Evolutionary conservation across 208 protist species (phyloP).

Genomic region (Phytomonas francai): DNA sequence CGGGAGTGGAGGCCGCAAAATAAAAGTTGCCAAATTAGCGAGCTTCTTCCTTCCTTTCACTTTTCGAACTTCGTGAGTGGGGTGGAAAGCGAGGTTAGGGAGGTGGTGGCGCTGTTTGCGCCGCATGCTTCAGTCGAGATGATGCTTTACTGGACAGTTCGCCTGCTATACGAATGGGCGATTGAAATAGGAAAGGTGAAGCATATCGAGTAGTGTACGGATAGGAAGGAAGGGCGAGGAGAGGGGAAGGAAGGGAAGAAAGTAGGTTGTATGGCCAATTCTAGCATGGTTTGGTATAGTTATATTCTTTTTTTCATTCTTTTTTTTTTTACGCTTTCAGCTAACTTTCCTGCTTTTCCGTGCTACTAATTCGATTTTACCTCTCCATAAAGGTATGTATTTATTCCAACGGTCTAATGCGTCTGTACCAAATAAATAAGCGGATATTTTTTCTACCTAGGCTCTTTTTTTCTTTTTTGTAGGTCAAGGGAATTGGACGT

Average conservation of each 20-base stretch:
- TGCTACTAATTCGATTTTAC: no score
- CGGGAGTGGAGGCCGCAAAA: neutral
- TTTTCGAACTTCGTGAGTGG: constrained; percentile 10
- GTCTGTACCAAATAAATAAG: no score
- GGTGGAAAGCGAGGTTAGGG: constrained; percentile 18
- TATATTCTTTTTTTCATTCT: constrained; percentile 12
- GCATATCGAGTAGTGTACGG: no score
- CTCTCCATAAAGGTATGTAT: no score
- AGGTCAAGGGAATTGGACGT: no score
- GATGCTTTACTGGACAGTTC: constrained; percentile 49
- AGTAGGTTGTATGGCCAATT: neutral
- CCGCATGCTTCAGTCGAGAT: constrained; percentile 31
- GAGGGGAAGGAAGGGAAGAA: neutral
- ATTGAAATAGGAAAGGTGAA: no score
- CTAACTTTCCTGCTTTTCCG: no score
- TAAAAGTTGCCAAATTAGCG: no score
- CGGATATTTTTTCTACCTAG: no score
- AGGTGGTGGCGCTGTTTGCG: constrained; percentile 43
- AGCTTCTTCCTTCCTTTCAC: no score
- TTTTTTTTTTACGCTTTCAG: constrained; percentile 8
- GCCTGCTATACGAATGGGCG: constrained; percentile 24
- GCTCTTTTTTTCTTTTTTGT: no score
- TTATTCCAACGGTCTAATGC: no score
- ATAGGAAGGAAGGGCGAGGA: neutral
- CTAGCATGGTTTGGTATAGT: neutral